phyloP scores from a whole-genome alignment of 2,329 filamentous ascomycete genomes.

The Cercospora beticola region DNA sequence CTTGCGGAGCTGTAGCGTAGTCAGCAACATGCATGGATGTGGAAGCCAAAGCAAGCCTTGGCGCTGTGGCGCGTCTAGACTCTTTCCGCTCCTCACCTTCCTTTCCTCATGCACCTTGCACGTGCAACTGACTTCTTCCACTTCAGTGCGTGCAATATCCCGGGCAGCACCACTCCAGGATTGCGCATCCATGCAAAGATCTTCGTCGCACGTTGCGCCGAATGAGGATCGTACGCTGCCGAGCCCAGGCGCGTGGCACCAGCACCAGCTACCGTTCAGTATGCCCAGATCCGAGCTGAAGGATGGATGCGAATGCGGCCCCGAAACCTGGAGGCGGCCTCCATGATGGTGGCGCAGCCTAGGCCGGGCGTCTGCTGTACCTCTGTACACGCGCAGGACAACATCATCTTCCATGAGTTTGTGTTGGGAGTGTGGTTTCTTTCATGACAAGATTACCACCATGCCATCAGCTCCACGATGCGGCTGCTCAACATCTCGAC shows the following conservation, averaged over 20 bases:
- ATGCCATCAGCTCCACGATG: neutral
- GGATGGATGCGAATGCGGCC: neutral
- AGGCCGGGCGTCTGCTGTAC: neutral
- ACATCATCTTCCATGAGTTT: neutral
- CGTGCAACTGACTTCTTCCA: neutral
- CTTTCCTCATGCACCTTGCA: neutral
- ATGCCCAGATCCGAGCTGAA: neutral
- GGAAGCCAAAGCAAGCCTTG: neutral
- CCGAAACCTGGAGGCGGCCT: neutral
- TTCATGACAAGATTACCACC: neutral
- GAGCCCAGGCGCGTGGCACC: neutral
- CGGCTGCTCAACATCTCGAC: constrained; percentile 10
- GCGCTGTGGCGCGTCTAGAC: neutral
- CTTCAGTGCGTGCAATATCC: neutral
- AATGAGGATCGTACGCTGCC: neutral
- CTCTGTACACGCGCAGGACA: neutral
- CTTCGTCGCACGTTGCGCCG: neutral
- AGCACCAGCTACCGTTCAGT: neutral
- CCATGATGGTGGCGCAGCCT: neutral
- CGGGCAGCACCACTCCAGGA: neutral
- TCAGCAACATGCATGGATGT: neutral
- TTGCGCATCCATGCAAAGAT: neutral
- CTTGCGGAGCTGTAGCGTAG: constrained; percentile 2
- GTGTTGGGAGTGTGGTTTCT: neutral
- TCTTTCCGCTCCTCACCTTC: neutral